These are phyloP conservation scores for Globomyces pollinis-pini DNA, from an alignment of 192 early-diverging fungal species.

Conservation along the genomic window DNA sequence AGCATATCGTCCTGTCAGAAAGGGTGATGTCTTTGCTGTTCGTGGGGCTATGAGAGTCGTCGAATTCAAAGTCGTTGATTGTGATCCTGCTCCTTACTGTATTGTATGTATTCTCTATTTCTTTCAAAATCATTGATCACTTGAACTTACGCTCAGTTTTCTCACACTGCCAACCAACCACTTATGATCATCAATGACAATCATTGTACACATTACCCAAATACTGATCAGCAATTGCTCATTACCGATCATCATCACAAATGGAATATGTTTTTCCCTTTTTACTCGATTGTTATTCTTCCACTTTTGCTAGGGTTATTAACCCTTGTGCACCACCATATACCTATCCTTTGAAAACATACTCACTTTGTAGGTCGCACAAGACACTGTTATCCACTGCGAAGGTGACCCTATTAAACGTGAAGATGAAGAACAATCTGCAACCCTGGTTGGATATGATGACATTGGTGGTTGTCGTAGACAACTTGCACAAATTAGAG, in stretches of 20 bases:
- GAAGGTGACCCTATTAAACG: conserved; percentile 99
- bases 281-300: conserved; percentile 1
- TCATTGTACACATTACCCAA: too few species aligned
- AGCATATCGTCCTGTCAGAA: conserved; percentile 92
- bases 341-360: too few species aligned
- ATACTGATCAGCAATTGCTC: too few species aligned
- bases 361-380: conserved; percentile 81
- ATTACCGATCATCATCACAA: too few species aligned
- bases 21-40: conserved; percentile 91
- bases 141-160: too few species aligned
- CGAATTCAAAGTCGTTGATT: conserved; percentile 98
- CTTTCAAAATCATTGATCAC: too few species aligned
- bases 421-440: conserved; percentile 92
- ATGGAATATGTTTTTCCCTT: background rate
- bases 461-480: conserved; percentile 97
- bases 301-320: background rate
- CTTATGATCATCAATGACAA: too few species aligned
- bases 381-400: conserved; percentile 97
- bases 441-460: conserved; percentile 95
- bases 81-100: conserved; percentile 91
- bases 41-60: conserved; percentile 95
- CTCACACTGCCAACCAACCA: too few species aligned
- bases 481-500: conserved; percentile 99
- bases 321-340: background rate
- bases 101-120: conserved; percentile 60